Evolutionary conservation across 306 rosid species (phyloP).

Genomic region (Echinosophora koreensis): DNA sequence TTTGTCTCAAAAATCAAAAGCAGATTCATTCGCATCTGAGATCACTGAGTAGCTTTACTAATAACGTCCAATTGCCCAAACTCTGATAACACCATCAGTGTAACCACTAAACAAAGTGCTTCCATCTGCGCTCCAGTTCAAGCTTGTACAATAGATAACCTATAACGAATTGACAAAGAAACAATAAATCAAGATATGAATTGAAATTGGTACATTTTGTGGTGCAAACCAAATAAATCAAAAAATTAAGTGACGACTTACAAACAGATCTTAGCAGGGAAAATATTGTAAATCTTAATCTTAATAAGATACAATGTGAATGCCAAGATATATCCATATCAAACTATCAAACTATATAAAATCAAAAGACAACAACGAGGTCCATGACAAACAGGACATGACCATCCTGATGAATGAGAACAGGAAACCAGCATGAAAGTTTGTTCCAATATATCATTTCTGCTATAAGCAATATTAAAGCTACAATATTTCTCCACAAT

Average conservation of each 20-base stretch:
- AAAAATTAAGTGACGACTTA: background rate
- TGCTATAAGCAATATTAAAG: background rate
- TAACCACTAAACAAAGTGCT: conserved; percentile 98
- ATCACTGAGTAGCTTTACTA: conserved; percentile 45
- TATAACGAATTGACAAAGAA: conserved; percentile 30
- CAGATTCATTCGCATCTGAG: conserved; percentile 21
- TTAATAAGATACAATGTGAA: background rate
- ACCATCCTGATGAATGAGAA: background rate
- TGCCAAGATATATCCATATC: too few species aligned
- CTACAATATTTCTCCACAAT: background rate
- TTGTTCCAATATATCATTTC: background rate
- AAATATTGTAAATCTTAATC: background rate
- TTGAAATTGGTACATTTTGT: background rate
- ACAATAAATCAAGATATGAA: background rate
- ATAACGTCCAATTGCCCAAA: conserved; percentile 90
- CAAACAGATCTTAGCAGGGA: background rate
- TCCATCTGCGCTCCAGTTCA: conserved; percentile 96
- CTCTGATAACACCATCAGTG: conserved; percentile 92
- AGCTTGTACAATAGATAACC: conserved; percentile 88
- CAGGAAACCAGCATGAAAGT: background rate
- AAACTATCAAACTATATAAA: background rate
- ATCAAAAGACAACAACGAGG: too few species aligned
- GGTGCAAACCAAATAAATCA: background rate
- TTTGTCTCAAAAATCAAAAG: conserved; percentile 54
- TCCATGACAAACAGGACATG: background rate